Evolutionary conservation across 2,329 filamentous ascomycete genomes (phyloP).

Genomic region (Cladosporium sp.): DNA sequence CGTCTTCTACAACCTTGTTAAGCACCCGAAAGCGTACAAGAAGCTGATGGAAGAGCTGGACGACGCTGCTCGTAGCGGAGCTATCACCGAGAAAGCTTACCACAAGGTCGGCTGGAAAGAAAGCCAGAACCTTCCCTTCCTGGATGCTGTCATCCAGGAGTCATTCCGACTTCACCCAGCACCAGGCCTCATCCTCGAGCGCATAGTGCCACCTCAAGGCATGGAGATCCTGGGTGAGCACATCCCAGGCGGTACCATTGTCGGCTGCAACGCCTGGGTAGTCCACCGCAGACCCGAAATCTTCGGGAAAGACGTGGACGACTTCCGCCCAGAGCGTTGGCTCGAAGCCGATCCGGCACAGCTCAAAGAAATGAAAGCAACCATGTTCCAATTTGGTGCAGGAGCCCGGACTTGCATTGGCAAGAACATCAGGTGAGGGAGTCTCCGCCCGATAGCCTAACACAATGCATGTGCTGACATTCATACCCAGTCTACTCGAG

Average conservation of each 20-base stretch:
- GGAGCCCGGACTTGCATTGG: slow-evolving; percentile 66
- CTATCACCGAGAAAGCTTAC: slow-evolving; percentile 40
- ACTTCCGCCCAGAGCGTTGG: slow-evolving; percentile 67
- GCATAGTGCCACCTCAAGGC: slow-evolving; percentile 64
- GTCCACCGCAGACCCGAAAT: slow-evolving; percentile 64
- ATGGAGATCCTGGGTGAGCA: slow-evolving; percentile 59
- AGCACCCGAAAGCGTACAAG: slow-evolving; percentile 53
- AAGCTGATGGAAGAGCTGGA: slow-evolving; percentile 62
- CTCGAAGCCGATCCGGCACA: slow-evolving; percentile 50
- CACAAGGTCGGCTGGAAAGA: slow-evolving; percentile 66
- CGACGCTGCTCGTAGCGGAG: slow-evolving; percentile 49
- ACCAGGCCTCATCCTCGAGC: slow-evolving; percentile 67
- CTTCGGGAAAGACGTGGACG: slow-evolving; percentile 64
- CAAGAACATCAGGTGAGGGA: slow-evolving; percentile 39
- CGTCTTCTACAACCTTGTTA: slow-evolving; percentile 71
- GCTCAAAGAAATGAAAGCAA: slow-evolving; percentile 62
- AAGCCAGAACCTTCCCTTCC: slow-evolving; percentile 65
- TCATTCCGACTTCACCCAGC: slow-evolving; percentile 73
- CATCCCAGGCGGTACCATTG: slow-evolving; percentile 66
- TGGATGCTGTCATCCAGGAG: slow-evolving; percentile 75
- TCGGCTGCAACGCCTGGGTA: slow-evolving; percentile 72
- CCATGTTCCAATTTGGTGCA: slow-evolving; percentile 71
- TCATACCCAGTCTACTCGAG: slow-evolving; percentile 39
- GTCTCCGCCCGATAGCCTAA: background rate
- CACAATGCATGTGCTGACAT: background rate